These are phyloP conservation scores for Plasmodium gallinaceum DNA, from an alignment of 169 alveolate species.

Conservation along the genomic window DNA sequence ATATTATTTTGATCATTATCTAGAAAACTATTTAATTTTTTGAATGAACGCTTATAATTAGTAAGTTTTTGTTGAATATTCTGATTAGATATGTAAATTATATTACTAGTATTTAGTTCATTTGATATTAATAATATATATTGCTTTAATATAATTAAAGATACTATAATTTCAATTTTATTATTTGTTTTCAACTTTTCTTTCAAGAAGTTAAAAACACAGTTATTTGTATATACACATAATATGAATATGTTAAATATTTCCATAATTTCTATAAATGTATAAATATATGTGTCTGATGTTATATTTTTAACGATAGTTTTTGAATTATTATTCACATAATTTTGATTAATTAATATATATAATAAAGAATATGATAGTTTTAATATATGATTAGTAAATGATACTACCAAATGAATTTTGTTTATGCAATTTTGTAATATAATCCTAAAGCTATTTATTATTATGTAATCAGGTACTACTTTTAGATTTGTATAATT, in stretches of 20 bases:
- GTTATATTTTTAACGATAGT: constrained; percentile 15
- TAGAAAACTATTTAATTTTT: constrained; percentile 41
- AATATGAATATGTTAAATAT: constrained; percentile 57
- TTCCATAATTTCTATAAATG: constrained; percentile 64
- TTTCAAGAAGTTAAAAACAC: constrained; percentile 34
- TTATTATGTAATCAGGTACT: constrained; percentile 38
- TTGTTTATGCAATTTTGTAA: constrained; percentile 40
- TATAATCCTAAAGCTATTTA: constrained; percentile 63
- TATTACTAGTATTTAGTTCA: constrained; percentile 25
- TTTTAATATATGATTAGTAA: constrained; percentile 43
- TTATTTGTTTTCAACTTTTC: constrained; percentile 35
- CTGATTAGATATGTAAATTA: constrained; percentile 40
- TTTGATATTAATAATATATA: constrained; percentile 53
- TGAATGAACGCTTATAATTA: constrained; percentile 20
- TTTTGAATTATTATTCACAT: constrained; percentile 9
- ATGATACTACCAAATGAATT: constrained; percentile 35
- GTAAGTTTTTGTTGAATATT: constrained; percentile 11
- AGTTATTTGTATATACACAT: constrained; percentile 48
- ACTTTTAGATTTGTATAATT: constrained; percentile 21
- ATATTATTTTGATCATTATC: constrained; percentile 33
- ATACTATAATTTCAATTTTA: constrained; percentile 34
- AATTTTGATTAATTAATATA: constrained; percentile 39
- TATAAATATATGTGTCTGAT: constrained; percentile 26
- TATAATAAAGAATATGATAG: constrained; percentile 29
- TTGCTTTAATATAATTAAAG: constrained; percentile 46